phyloP scores from a whole-genome alignment of 352 stramenopile species.

The Blastocystis sp. region DNA sequence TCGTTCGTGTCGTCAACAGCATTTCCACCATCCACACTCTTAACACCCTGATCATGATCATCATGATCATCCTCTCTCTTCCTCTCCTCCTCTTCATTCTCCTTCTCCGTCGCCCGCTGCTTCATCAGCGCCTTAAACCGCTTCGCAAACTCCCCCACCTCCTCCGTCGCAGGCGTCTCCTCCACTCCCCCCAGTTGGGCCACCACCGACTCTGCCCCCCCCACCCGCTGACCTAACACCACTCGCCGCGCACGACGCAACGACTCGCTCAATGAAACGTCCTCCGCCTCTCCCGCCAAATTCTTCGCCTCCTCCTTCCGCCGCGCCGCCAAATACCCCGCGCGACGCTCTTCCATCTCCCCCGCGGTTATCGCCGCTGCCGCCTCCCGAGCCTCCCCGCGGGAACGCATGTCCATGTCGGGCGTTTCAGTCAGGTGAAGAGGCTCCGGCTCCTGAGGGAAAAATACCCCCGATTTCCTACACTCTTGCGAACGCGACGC shows the following conservation, averaged over 20 bases:
- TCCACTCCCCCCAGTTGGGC: neutral
- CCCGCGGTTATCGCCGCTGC: neutral
- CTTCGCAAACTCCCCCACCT: slow-evolving; percentile 31
- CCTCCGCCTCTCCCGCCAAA: neutral
- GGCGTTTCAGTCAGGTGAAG: neutral
- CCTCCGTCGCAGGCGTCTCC: neutral
- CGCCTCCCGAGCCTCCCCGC: neutral
- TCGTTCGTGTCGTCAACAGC: neutral
- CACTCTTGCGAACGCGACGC: slow-evolving; percentile 4
- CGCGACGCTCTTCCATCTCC: neutral
- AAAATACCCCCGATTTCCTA: neutral
- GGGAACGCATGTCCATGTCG: neutral
- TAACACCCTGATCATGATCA: neutral
- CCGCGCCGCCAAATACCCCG: neutral
- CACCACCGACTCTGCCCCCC: neutral
- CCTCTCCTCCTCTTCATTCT: slow-evolving; percentile 15
- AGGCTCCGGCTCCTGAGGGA: neutral
- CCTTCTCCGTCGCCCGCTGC: slow-evolving; percentile 22
- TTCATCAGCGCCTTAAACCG: slow-evolving; percentile 27
- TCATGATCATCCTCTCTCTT: neutral
- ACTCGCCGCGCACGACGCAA: neutral
- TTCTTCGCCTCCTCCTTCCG: slow-evolving; percentile 42
- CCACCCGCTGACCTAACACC: slow-evolving; percentile 7
- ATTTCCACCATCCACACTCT: neutral
- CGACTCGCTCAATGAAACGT: neutral